Percentiles rank a stretch among this genome's conserved stretches.
Evolutionary conservation across 2,329 filamentous ascomycete species (phyloP).

Genomic region (Cytospora chrysosperma): DNA sequence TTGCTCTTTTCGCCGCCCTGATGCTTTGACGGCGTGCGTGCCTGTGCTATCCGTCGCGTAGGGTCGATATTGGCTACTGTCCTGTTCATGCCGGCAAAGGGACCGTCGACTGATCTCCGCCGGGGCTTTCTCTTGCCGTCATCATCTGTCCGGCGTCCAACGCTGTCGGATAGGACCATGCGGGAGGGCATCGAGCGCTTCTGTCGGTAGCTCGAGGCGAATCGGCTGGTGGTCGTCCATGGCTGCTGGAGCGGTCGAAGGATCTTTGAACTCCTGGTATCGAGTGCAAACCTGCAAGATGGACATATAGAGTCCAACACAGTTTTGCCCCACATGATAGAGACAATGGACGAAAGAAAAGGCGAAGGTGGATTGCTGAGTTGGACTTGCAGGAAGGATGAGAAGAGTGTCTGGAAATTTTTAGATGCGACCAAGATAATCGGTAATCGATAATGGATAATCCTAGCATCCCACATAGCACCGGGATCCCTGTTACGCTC

Average conservation of each 20-base stretch:
- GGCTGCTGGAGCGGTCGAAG: conserved; percentile 27
- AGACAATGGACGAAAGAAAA: not conserved
- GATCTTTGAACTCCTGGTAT: conserved; percentile 5
- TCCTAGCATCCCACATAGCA: too few relatives aligned
- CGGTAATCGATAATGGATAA: too few relatives aligned
- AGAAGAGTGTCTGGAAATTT: conserved; percentile 13
- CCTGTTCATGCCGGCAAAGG: conserved; percentile 57
- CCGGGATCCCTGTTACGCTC: not conserved
- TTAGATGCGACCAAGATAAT: conserved; percentile 4
- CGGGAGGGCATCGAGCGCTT: conserved; percentile 47
- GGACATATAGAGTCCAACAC: conserved; percentile 21
- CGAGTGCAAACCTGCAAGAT: conserved; percentile 17
- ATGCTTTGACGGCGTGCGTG: conserved; percentile 27
- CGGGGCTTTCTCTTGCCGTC: conserved; percentile 37
- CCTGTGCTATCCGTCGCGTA: conserved; percentile 27
- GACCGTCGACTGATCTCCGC: conserved; percentile 44
- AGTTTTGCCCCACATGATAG: conserved; percentile 20
- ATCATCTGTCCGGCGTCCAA: conserved; percentile 38
- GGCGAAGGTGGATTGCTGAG: not conserved
- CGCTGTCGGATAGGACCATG: conserved; percentile 58
- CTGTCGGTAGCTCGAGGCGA: conserved; percentile 35
- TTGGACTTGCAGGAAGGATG: not conserved
- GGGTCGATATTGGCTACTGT: conserved; percentile 44
- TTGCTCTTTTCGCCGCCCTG: conserved; percentile 47
- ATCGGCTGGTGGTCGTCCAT: conserved; percentile 37